A percentile compares a stretch with the other conserved stretches of the same genome.
These are phyloP conservation scores for Camellia granthamiana DNA, from an alignment of 148 eudicot genomes.

Conservation along the genomic window DNA sequence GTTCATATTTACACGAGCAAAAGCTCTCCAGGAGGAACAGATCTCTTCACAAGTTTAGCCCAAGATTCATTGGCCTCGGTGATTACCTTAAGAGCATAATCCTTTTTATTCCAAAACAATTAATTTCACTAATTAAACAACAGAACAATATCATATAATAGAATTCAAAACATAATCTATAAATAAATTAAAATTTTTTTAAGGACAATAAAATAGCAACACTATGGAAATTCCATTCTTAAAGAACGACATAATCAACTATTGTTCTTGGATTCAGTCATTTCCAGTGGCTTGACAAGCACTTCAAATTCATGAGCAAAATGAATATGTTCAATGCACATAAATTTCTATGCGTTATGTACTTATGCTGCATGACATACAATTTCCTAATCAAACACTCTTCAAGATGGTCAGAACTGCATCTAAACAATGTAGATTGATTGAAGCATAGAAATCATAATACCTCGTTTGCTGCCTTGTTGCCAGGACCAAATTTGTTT, in stretches of 20 bases:
- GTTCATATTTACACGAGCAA: slow-evolving; percentile 53
- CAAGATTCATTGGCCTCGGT: slow-evolving; percentile 85
- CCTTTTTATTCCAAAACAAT: slow-evolving; percentile 39
- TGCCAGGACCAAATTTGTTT: slow-evolving; percentile 89
- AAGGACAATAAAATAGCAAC: not conserved
- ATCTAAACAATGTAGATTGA: not conserved
- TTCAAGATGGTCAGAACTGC: not conserved
- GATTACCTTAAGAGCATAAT: slow-evolving; percentile 86
- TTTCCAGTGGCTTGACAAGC: too few relatives aligned
- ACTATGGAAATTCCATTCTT: too few relatives aligned
- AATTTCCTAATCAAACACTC: not conserved
- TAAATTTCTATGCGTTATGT: too few relatives aligned
- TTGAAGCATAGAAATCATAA: not conserved
- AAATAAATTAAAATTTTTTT: too few relatives aligned
- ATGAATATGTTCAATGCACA: not conserved
- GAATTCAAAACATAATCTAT: not conserved
- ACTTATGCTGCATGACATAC: not conserved
- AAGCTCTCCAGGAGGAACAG: slow-evolving; percentile 76
- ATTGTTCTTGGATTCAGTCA: too few relatives aligned
- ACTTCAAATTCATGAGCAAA: not conserved
- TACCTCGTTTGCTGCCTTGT: slow-evolving; percentile 89
- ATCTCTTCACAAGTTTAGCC: slow-evolving; percentile 88
- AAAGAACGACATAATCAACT: too few relatives aligned
- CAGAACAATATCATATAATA: not conserved
- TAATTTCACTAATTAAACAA: not conserved